phyloP scores from a whole-genome alignment of 2,329 filamentous ascomycete species.

The Amauroascus verrucosus region DNA sequence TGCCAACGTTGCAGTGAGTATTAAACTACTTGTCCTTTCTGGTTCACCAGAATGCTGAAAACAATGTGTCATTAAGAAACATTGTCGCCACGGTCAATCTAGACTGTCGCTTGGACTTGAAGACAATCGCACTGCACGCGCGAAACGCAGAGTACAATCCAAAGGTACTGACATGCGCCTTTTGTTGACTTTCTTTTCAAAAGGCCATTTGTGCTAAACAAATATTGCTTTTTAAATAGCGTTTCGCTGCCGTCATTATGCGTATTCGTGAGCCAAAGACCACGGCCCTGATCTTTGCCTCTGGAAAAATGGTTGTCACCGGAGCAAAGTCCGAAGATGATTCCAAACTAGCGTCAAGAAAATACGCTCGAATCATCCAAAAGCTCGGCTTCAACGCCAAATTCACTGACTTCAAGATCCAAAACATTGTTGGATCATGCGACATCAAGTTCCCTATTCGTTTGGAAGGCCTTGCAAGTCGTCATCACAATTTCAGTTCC shows the following conservation, averaged over 20 bases:
- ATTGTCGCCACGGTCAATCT: conserved; percentile 98
- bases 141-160: conserved; percentile 98
- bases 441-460: conserved; percentile 99
- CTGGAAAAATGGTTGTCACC: conserved; percentile 98
- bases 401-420: conserved; percentile 99
- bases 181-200: conserved; percentile 15
- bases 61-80: conserved; percentile 56
- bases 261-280: conserved; percentile 98
- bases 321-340: conserved; percentile 97
- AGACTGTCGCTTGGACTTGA: conserved; percentile 91
- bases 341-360: conserved; percentile 89
- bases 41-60: conserved; percentile 41
- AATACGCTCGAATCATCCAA: conserved; percentile 98
- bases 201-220: conserved; percentile 38
- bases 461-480: conserved; percentile 85
- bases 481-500: conserved; percentile 98
- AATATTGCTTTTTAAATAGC: conserved; percentile 48
- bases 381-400: conserved; percentile 99
- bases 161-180: conserved; percentile 56
- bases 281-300: conserved; percentile 93
- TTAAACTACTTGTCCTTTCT: conserved; percentile 38
- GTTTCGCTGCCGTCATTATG: conserved; percentile 99
- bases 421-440: conserved; percentile 97
- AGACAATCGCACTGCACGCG: conserved; percentile 96
- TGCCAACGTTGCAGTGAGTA: conserved; percentile 95